Evolutionary conservation across 108 stramenopile species (phyloP).

Genomic region (Fistulifera solaris): DNA sequence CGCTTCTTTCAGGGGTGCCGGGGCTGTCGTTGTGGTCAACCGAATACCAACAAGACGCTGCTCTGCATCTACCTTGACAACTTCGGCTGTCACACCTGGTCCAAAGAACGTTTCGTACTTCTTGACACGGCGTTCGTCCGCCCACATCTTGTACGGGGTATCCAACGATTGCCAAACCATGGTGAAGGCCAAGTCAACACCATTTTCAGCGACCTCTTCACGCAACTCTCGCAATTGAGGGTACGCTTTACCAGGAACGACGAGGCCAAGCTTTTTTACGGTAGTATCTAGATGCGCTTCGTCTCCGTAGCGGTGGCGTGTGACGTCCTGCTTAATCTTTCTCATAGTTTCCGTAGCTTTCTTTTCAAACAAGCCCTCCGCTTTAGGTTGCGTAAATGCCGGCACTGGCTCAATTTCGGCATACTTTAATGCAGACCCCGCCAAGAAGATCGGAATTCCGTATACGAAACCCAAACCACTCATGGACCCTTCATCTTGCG

Average conservation of each 20-base stretch:
- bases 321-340: slow-evolving; percentile 93
- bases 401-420: slow-evolving; percentile 95
- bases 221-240: slow-evolving; percentile 88
- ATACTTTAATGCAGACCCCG: slow-evolving; percentile 92
- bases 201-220: slow-evolving; percentile 57
- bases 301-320: slow-evolving; percentile 96
- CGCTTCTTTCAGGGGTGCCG: no score
- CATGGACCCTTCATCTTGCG: slow-evolving; percentile 68
- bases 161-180: slow-evolving; percentile 91
- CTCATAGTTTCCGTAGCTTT: slow-evolving; percentile 86
- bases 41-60: slow-evolving; percentile 86
- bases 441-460: slow-evolving; percentile 91
- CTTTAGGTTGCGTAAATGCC: slow-evolving; percentile 38
- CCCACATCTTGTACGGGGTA: slow-evolving; percentile 97
- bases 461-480: slow-evolving; percentile 95
- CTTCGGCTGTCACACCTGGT: slow-evolving; percentile 81
- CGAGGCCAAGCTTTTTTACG: slow-evolving; percentile 89
- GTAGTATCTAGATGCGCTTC: slow-evolving; percentile 98
- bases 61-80: slow-evolving; percentile 90
- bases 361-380: slow-evolving; percentile 59
- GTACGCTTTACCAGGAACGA: slow-evolving; percentile 89
- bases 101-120: slow-evolving; percentile 95
- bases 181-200: slow-evolving; percentile 70
- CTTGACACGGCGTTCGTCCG: slow-evolving; percentile 82
- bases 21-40: slow-evolving; percentile 51